Percentiles rank a stretch among this genome's conserved stretches.
Conservation (phyloP, 225 moss, liverwort and hornwort genomes). For the Polytrichum formosum region DNA sequence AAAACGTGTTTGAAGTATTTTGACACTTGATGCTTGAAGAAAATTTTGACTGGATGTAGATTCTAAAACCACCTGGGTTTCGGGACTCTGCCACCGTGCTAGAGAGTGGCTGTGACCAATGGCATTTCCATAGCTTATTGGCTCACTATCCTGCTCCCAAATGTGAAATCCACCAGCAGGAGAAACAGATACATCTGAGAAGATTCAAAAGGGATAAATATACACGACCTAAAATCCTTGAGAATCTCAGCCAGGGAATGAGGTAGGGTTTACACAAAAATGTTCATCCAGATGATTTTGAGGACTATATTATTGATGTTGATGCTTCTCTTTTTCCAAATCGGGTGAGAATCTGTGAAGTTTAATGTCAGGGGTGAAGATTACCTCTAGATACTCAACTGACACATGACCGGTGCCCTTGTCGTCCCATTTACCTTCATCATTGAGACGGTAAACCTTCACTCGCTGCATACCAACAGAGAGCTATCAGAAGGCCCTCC, state of each 20-base stretch:
- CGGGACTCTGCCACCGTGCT: slow-evolving; percentile 68
- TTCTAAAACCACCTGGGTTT: slow-evolving; percentile 64
- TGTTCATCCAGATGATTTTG: background rate
- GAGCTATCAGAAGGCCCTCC: slow-evolving; percentile 20
- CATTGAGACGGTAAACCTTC: slow-evolving; percentile 99
- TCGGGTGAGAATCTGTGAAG: background rate
- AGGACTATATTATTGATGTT: background rate
- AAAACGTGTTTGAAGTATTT: too few relatives aligned
- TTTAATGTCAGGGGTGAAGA: background rate
- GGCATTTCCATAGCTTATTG: slow-evolving; percentile 71
- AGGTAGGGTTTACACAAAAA: background rate
- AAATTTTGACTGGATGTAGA: slow-evolving; percentile 26
- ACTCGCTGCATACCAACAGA: slow-evolving; percentile 68
- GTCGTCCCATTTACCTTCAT: slow-evolving; percentile 99
- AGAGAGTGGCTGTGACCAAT: slow-evolving; percentile 67
- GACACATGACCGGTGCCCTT: slow-evolving; percentile 99
- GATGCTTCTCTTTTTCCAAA: background rate
- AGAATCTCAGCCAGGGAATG: slow-evolving; percentile 23
- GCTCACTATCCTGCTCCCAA: slow-evolving; percentile 73
- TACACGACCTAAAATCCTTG: slow-evolving; percentile 37
- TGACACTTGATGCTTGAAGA: too few relatives aligned
- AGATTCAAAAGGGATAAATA: slow-evolving; percentile 38
- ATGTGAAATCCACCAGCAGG: slow-evolving; percentile 61
- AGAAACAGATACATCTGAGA: slow-evolving; percentile 59
- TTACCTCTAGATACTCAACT: slow-evolving; percentile 97